Evolutionary conservation across 169 alveolate species (phyloP), one percentile per base, ranked within the genome.

Genomic region (Plasmodium inui): DNA sequence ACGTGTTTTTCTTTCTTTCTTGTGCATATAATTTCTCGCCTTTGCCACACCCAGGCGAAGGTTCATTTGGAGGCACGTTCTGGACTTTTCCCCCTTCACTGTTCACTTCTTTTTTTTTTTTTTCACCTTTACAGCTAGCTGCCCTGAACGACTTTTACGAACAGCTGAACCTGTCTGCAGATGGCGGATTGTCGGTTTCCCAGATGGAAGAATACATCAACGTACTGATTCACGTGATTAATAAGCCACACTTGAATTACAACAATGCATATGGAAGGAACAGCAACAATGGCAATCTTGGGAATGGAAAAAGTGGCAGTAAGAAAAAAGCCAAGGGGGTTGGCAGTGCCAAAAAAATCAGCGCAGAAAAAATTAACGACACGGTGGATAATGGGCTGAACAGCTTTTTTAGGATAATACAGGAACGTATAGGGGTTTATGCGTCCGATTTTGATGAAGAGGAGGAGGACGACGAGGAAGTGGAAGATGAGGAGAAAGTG

Each of bases 141-240:
- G 95, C 86, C 34, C 57, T 91, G 86, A 91, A 91, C 72, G 95
- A 91, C 46, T 82, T 91, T 80, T 91, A 91, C 30, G 95, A 91
- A 39, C 91, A 91, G 32, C 19, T 91, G 74, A 91, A 91, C 34
- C 74, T 91, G 39, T 91, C 95, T 22, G 85, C 83, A 19, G 95
- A 91, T 28, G 92, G 92, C 30, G 95, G 95, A n/a, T 26, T 91
- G 44, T 70, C 86, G 61, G 74, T 61, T 72, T 74, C 92, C 28
- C 82, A 72, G 8, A 71, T 91, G 84, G 95, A 91, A 57, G 95
- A 91, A 91, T 91, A 91, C 83, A 91, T 91, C 30, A 91, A 91
- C 50, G 95, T 91, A 37, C 46, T 91, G 37, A 91, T 91, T 37
- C 95, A 91, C 32, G 95, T 91, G 37, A 91, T 91, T 37, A 80